Evolutionary conservation across 306 rosid species (phyloP).

Genomic region (Vigna angularis): DNA sequence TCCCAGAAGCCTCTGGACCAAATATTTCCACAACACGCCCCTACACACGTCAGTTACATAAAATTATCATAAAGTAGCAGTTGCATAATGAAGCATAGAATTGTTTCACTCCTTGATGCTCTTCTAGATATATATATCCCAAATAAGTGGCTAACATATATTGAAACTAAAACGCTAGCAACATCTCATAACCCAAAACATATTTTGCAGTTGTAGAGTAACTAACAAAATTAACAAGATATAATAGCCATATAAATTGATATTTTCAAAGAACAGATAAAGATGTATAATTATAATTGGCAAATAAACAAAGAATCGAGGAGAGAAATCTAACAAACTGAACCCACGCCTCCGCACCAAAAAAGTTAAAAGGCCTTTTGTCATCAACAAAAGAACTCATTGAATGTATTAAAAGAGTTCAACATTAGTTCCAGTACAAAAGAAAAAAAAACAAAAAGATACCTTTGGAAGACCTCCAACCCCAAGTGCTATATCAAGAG

Average conservation of each 20-base stretch:
- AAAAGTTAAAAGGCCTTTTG: neutral
- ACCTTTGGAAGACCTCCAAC: constrained; percentile 94
- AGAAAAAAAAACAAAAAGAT: constrained; percentile 29
- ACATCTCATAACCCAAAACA: constrained; percentile 17
- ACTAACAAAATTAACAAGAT: constrained; percentile 17
- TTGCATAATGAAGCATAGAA: constrained; percentile 10
- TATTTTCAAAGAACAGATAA: constrained; percentile 7
- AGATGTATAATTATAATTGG: neutral
- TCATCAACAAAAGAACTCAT: neutral
- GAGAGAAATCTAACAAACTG: constrained; percentile 36
- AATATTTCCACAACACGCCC: constrained; percentile 98
- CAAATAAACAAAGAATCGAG: constrained; percentile 13
- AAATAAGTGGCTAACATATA: neutral
- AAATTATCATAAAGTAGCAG: constrained; percentile 34
- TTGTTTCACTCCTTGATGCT: neutral
- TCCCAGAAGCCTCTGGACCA: constrained; percentile 98
- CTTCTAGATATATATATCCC: neutral
- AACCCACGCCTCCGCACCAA: neutral
- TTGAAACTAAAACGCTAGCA: neutral
- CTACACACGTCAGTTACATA: constrained; percentile 52
- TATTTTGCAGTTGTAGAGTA: constrained; percentile 11
- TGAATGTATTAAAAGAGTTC: neutral
- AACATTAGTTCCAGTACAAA: constrained; percentile 13
- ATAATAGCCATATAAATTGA: neutral
- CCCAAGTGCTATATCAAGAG: constrained; percentile 88